Base-by-base conservation (phyloP, 306 rosid species). In the Lathyrus tuberosus region DNA sequence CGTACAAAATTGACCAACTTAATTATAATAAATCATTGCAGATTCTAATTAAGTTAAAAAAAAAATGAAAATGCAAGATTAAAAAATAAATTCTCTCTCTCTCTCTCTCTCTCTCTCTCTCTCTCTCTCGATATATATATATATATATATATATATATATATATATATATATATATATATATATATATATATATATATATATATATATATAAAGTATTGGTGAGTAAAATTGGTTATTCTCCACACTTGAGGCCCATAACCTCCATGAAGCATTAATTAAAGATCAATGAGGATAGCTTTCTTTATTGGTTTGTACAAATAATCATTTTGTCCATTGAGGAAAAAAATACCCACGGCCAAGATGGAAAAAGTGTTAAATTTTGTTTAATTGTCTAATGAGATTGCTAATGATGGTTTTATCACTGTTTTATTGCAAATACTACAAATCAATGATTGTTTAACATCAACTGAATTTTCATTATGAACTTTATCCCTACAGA, bases 391-490 rank as follows among this genome's bases (percentile, higher is more conserved):
- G 74, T 22, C 62, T 69, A 59, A 81, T 67, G 65, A 40, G 20
- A 56, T 6, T 43, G 42, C 38, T 70, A 77, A 77, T 78, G 69
- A 71, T 65, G 77, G 51, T 46, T 65, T 28, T 65, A 59, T 59
- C 33, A 65, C 57, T 71, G 41, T 78, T 71, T 48, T 49, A 51
- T 73, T 56, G 76, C 57, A 53, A 67, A 61, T 31, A 58, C 2
- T 24, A 24, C 11, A 12, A 69, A 43, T 61, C 13, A 30, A 65
- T 73, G 42, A 65, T 59, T 78, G 63, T 44, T 78, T 10, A 57
- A 13, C 33, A 30, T 37, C 26, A 26, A 65, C 33, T 78, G 52
- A 48, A 37, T 44, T 15, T 49, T n/a, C 10, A 78, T 57, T 64
- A 69, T 69, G 30, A 67, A 12, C 30, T 58, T 48, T 74, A 75